phyloP scores from a whole-genome alignment of 371 early-diverging fungal genomes.

The Phascolomyces articulosus region DNA sequence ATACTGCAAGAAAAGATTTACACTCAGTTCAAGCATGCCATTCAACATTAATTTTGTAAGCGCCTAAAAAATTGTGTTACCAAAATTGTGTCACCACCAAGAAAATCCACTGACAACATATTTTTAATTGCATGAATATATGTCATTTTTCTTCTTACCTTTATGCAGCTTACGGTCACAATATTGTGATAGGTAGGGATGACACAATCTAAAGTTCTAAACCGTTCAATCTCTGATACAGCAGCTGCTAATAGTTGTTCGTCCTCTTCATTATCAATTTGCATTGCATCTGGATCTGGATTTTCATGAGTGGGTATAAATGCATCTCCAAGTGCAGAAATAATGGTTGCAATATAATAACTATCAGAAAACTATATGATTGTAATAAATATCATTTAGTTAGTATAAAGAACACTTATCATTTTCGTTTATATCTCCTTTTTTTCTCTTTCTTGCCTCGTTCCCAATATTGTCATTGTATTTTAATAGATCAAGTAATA shows the following conservation, averaged over 20 bases:
- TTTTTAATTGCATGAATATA: not conserved
- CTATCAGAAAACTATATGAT: slow-evolving; percentile 71
- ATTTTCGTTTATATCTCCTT: not conserved
- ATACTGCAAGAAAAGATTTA: slow-evolving; percentile 66
- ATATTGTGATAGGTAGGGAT: slow-evolving; percentile 88
- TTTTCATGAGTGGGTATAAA: slow-evolving; percentile 50
- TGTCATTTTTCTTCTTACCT: slow-evolving; percentile 39
- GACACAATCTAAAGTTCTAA: slow-evolving; percentile 77
- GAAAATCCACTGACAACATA: too few species aligned
- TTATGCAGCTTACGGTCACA: slow-evolving; percentile 81
- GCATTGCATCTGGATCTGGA: slow-evolving; percentile 1
- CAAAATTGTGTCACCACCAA: too few species aligned
- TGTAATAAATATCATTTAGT: not conserved
- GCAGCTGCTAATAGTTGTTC: slow-evolving; percentile 56
- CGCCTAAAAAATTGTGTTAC: slow-evolving; percentile 19
- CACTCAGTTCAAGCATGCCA: slow-evolving; percentile 65
- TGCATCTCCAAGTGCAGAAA: slow-evolving; percentile 74
- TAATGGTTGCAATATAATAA: slow-evolving; percentile 75
- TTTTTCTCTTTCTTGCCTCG: slow-evolving; percentile 38
- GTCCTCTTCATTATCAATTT: slow-evolving; percentile 52
- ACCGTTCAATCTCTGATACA: slow-evolving; percentile 78
- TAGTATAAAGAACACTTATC: not conserved
- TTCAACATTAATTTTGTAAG: slow-evolving; percentile 62
- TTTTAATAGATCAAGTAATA: slow-evolving; percentile 76
- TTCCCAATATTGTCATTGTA: slow-evolving; percentile 95